Percentiles rank a stretch among this genome's conserved stretches.
These are phyloP conservation scores for Fusarium sp. DNA, from an alignment of 2,329 filamentous ascomycete genomes.

Conservation along the genomic window DNA sequence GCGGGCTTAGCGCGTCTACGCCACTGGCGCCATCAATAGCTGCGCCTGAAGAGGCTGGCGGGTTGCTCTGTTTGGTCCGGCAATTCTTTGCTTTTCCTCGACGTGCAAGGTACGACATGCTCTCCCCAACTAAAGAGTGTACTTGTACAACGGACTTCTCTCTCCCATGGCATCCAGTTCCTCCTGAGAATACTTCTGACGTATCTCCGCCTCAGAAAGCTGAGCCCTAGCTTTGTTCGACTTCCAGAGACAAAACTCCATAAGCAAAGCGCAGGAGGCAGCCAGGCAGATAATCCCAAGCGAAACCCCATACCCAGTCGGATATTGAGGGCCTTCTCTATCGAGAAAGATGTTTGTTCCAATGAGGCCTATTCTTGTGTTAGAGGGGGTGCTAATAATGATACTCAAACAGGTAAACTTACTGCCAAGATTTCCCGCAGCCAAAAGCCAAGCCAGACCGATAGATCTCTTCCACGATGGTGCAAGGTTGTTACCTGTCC, in stretches of 20 bases:
- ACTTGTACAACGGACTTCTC: conserved; percentile 26
- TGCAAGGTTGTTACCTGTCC: conserved; percentile 41
- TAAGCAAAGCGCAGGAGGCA: conserved; percentile 9
- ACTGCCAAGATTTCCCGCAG: conserved; percentile 39
- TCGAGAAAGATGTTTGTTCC: conserved; percentile 53
- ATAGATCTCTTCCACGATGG: conserved; percentile 39
- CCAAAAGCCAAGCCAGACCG: conserved; percentile 39
- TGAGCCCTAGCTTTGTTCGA: conserved; percentile 14
- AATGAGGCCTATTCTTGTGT: conserved; percentile 34
- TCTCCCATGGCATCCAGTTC: conserved; percentile 33
- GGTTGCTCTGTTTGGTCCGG: neutral
- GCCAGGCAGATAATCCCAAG: conserved; percentile 42
- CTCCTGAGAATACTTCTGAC: conserved; percentile 23
- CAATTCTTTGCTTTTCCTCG: neutral
- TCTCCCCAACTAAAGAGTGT: conserved; percentile 9
- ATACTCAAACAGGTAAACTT: neutral
- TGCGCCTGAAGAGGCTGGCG: neutral
- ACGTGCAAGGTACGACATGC: neutral
- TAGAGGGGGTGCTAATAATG: neutral
- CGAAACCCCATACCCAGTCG: conserved; percentile 50
- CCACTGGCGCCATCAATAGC: neutral
- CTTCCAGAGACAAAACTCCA: conserved; percentile 29
- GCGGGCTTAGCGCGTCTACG: neutral
- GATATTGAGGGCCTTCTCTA: conserved; percentile 49
- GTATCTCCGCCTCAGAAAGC: conserved; percentile 8